phyloP scores from a whole-genome alignment of 2,329 filamentous ascomycete species.

The Aspergillus texensis region DNA sequence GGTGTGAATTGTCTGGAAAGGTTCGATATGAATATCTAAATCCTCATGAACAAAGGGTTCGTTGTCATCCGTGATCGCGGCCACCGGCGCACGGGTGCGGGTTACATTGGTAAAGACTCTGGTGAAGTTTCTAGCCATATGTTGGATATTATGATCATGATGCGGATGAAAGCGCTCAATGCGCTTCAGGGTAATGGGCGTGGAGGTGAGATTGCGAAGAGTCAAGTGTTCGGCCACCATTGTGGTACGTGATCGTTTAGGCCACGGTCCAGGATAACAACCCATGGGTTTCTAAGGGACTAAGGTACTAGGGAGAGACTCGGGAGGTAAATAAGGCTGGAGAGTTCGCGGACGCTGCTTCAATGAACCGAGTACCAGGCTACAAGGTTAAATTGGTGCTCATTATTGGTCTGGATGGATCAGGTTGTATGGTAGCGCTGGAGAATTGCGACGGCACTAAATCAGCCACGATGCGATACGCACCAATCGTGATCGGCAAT shows the following conservation, averaged over 20 bases:
- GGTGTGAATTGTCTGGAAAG: conserved; percentile 68
- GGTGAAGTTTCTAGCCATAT: conserved; percentile 52
- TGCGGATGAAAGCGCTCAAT: conserved; percentile 72
- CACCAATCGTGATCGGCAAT: conserved; percentile 6
- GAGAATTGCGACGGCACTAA: conserved; percentile 8
- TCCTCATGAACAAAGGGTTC: conserved; percentile 64
- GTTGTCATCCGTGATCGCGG: conserved; percentile 52
- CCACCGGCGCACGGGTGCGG: conserved; percentile 47
- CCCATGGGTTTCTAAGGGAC: conserved; percentile 5
- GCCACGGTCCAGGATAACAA: not conserved
- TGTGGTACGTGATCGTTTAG: conserved; percentile 3
- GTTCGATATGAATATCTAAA: conserved; percentile 64
- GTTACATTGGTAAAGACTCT: conserved; percentile 47
- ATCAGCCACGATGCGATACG: conserved; percentile 9
- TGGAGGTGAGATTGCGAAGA: conserved; percentile 80
- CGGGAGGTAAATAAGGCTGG: not conserved
- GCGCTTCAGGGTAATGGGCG: conserved; percentile 69
- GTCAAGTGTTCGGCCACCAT: conserved; percentile 57
- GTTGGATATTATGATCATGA: conserved; percentile 44
- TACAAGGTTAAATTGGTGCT: conserved; percentile 11
- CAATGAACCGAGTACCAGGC: conserved; percentile 9
- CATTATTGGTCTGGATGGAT: conserved; percentile 14
- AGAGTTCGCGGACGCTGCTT: conserved; percentile 1
- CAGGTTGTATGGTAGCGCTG: conserved; percentile 8
- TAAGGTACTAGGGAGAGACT: not conserved